Percentiles rank a stretch among this genome's conserved stretches.
These are phyloP conservation scores for Fragaria nilgerrensis DNA, from an alignment of 306 rosid genomes.

Conservation along the genomic window DNA sequence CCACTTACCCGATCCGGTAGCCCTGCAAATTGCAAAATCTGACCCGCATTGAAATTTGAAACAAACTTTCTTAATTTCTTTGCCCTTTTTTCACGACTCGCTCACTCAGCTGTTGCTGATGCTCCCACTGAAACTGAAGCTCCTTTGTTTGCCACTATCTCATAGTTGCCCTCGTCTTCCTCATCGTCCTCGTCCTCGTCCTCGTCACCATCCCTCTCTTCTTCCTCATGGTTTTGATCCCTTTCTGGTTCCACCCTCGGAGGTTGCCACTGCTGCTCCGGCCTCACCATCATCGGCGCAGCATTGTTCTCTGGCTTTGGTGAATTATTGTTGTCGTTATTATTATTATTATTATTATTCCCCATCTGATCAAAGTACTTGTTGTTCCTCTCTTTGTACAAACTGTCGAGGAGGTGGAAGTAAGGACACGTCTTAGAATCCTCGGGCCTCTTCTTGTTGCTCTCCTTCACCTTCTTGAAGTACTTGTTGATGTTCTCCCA, in stretches of 20 bases:
- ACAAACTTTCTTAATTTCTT: neutral
- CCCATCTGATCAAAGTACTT: slow-evolving; percentile 13
- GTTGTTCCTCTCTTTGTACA: slow-evolving; percentile 59
- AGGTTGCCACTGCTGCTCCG: slow-evolving; percentile 99
- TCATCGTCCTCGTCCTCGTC: slow-evolving; percentile 56
- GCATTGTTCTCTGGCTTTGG: slow-evolving; percentile 32
- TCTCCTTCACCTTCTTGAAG: slow-evolving; percentile 92
- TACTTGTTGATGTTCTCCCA: slow-evolving; percentile 99
- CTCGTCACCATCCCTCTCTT: slow-evolving; percentile 41
- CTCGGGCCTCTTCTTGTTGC: slow-evolving; percentile 79
- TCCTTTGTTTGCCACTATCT: slow-evolving; percentile 65
- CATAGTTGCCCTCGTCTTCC: slow-evolving; percentile 43
- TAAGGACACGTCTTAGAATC: slow-evolving; percentile 95
- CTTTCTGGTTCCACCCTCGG: slow-evolving; percentile 11
- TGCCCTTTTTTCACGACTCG: neutral
- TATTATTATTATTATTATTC: neutral
- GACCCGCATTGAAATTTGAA: slow-evolving; percentile 19
- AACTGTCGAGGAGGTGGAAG: slow-evolving; percentile 64
- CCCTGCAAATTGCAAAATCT: slow-evolving; percentile 6
- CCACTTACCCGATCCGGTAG: slow-evolving; percentile 12
- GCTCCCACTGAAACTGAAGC: slow-evolving; percentile 37
- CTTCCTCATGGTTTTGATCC: slow-evolving; percentile 25
- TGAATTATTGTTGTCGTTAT: neutral
- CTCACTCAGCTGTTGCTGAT: slow-evolving; percentile 34
- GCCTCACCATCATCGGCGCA: slow-evolving; percentile 76